A percentile compares a stretch with the other conserved stretches of the same genome.
Conservation (phyloP, 2,329 filamentous ascomycete genomes). For the Ophiostoma australiae region DNA sequence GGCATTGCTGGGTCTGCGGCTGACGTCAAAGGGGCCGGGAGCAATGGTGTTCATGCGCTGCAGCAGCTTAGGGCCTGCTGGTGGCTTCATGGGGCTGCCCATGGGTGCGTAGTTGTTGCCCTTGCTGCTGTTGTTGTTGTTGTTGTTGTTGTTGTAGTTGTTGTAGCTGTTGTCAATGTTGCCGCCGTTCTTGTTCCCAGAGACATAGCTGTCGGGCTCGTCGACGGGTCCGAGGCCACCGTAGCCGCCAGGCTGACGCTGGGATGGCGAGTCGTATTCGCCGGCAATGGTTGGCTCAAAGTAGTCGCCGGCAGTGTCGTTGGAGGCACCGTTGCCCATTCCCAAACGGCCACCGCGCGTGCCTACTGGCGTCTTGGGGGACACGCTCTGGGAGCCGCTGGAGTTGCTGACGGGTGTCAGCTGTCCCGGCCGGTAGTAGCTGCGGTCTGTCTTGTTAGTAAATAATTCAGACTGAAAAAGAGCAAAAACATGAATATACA, state of each 20-base stretch:
- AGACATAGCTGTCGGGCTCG: neutral
- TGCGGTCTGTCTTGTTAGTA: slow-evolving; percentile 46
- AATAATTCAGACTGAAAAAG: slow-evolving; percentile 24
- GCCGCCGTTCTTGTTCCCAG: neutral
- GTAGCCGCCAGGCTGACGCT: slow-evolving; percentile 45
- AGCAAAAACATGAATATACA: slow-evolving; percentile 30
- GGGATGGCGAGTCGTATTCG: slow-evolving; percentile 39
- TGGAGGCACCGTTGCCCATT: slow-evolving; percentile 33
- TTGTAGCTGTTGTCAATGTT: slow-evolving; percentile 21
- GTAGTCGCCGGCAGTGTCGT: slow-evolving; percentile 40
- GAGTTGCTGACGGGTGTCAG: slow-evolving; percentile 60
- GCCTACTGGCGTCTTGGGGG: slow-evolving; percentile 55
- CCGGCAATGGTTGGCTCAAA: slow-evolving; percentile 44
- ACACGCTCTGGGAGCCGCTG: slow-evolving; percentile 55
- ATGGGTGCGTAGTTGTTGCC: slow-evolving; percentile 39
- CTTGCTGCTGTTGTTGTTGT: slow-evolving; percentile 3
- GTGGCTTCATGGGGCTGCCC: slow-evolving; percentile 43
- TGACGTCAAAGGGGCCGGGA: slow-evolving; percentile 60
- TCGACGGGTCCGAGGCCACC: slow-evolving; percentile 41
- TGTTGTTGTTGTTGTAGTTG: neutral
- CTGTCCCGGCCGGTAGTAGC: slow-evolving; percentile 52
- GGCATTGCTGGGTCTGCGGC: slow-evolving; percentile 23
- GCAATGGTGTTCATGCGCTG: slow-evolving; percentile 61
- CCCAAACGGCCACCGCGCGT: slow-evolving; percentile 26
- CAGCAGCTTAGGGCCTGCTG: slow-evolving; percentile 41